Percentiles rank a stretch among this genome's conserved stretches.
Conservation (phyloP, 2,329 filamentous ascomycete genomes). For the Rutstroemia sydowiana region DNA sequence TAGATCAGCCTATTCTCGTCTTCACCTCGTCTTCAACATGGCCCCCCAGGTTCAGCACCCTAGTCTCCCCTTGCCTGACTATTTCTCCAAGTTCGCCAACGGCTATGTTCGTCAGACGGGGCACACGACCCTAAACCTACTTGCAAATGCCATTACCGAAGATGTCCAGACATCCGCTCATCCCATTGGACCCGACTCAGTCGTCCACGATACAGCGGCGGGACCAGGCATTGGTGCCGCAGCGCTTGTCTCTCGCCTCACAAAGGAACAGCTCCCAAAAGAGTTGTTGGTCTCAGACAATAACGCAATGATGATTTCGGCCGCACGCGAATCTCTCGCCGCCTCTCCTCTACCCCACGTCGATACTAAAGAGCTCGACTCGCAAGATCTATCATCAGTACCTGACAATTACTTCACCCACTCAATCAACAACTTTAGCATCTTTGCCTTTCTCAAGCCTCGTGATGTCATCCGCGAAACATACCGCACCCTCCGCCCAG, state of each 20-base stretch:
- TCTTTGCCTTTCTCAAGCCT: neutral
- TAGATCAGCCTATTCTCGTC: neutral
- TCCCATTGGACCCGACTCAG: conserved; percentile 12
- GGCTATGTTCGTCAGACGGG: conserved; percentile 27
- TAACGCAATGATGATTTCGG: conserved; percentile 23
- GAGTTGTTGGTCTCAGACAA: conserved; percentile 27
- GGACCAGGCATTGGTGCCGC: conserved; percentile 26
- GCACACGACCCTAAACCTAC: conserved; percentile 26
- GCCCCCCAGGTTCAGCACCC: neutral
- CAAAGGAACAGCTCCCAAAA: conserved; percentile 24
- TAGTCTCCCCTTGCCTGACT: conserved; percentile 15
- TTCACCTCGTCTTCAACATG: neutral
- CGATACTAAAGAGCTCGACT: conserved; percentile 8
- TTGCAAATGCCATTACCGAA: conserved; percentile 22
- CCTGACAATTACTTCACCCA: neutral
- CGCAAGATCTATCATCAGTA: neutral
- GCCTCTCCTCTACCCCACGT: conserved; percentile 24
- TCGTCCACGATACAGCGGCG: conserved; percentile 30
- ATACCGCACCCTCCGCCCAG: neutral
- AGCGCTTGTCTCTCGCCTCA: conserved; percentile 22
- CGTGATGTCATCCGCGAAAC: neutral
- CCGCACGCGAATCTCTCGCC: conserved; percentile 24
- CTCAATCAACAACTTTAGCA: neutral
- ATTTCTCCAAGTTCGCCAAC: conserved; percentile 29
- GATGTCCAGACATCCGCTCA: conserved; percentile 26